Percentiles rank a stretch among this genome's conserved stretches.
These are phyloP conservation scores for Penicillium verrucosum DNA, from an alignment of 2,329 filamentous ascomycete species.

Conservation along the genomic window DNA sequence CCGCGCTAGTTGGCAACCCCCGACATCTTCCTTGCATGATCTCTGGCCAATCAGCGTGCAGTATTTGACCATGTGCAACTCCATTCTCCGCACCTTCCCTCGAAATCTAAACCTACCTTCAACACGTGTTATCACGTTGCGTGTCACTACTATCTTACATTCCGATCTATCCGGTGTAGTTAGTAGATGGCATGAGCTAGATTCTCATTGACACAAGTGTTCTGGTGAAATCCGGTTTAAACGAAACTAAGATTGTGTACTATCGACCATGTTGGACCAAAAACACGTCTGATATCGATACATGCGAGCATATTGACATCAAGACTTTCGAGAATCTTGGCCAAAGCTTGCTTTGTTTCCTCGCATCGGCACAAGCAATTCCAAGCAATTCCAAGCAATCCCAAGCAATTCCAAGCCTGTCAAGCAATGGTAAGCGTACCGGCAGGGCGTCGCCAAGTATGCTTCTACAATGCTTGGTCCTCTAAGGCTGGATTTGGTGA, in stretches of 20 bases:
- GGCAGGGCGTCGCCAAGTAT: conserved; percentile 8
- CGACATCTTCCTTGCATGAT: not conserved
- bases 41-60: conserved; percentile 4
- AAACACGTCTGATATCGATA: not conserved
- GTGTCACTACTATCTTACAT: not conserved
- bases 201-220: not conserved
- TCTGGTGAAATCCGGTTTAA: not conserved
- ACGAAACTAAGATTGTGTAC: not conserved
- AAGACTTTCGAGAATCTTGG: not conserved
- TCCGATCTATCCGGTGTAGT: not conserved
- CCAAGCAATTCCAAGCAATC: not conserved
- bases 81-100: conserved; percentile 4
- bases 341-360: conserved; percentile 4
- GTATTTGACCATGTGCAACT: conserved; percentile 15
- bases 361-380: not conserved
- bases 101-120: not conserved
- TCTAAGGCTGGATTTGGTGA: not conserved
- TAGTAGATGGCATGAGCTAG: not conserved
- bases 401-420: not conserved
- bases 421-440: not conserved
- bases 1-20: not conserved
- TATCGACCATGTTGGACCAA: not conserved
- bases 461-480: conserved; percentile 8
- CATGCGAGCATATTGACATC: not conserved
- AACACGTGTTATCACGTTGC: conserved; percentile 4